A percentile compares a stretch with the other conserved stretches of the same genome.
phyloP scores from a whole-genome alignment of 495 filamentous ascomycete species.

The Jackrogersella multiformis region DNA sequence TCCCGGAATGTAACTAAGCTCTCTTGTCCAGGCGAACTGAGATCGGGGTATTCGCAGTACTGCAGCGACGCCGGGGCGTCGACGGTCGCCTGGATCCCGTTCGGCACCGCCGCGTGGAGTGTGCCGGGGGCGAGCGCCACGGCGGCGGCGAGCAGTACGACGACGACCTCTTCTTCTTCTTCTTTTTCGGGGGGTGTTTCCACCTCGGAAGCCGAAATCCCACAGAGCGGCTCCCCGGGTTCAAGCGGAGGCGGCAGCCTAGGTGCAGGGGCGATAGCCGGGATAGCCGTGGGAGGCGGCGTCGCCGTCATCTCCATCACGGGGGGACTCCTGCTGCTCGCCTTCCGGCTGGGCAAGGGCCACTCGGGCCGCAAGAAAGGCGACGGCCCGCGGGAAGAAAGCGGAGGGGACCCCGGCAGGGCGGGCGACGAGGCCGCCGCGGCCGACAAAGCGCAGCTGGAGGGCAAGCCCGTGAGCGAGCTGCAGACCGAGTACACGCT shows the following conservation, averaged over 20 bases:
- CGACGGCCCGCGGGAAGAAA: slow-evolving; percentile 12
- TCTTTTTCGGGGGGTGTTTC: not conserved
- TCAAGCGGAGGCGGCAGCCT: slow-evolving; percentile 4
- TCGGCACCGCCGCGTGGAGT: not conserved
- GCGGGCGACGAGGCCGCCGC: not conserved
- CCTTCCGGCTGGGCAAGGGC: slow-evolving; percentile 33
- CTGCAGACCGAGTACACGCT: slow-evolving; percentile 28
- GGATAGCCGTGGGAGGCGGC: slow-evolving; percentile 41
- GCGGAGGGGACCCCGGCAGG: not conserved
- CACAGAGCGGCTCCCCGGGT: not conserved
- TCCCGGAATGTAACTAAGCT: no score
- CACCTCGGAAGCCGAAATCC: not conserved
- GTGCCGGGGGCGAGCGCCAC: not conserved
- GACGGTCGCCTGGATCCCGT: not conserved
- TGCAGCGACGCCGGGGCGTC: slow-evolving; percentile 19
- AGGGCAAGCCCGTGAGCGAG: slow-evolving; percentile 30
- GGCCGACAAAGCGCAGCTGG: slow-evolving; percentile 16
- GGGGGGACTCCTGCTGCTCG: slow-evolving; percentile 26
- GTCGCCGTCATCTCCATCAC: slow-evolving; percentile 22
- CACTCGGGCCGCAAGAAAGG: not conserved
- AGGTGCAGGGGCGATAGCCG: slow-evolving; percentile 38
- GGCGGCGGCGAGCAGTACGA: not conserved
- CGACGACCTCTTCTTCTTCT: no score
- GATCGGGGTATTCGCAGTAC: slow-evolving; percentile 3
- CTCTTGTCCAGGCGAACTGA: not conserved